Conservation (phyloP, 805 yeast species). For the Cyberlindnera suaveolens region DNA sequence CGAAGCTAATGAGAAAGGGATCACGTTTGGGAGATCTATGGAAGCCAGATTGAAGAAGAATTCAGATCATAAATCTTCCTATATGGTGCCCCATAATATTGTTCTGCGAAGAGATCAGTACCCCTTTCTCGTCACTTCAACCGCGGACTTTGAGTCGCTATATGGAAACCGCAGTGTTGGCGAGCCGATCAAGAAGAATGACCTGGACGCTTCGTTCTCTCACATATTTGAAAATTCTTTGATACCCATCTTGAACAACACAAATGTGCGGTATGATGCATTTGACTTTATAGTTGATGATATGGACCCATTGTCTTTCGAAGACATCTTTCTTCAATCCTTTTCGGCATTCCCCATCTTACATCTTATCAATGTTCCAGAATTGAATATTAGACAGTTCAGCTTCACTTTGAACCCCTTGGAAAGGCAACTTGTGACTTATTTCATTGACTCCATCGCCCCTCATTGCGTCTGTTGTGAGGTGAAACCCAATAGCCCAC, state of each 20-base stretch:
- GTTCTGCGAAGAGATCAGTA: conserved; percentile 10
- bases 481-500: conserved; percentile 12
- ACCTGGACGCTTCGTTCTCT: conserved; percentile 1
- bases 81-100: neutral
- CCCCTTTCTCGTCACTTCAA: conserved; percentile 1
- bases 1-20: conserved; percentile 29
- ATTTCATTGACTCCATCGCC: conserved; percentile 30
- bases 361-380: conserved; percentile 11
- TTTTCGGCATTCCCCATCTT: conserved; percentile 18
- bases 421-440: conserved; percentile 23
- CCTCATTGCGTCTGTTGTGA: conserved; percentile 36
- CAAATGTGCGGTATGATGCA: conserved; percentile 7
- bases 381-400: conserved; percentile 12
- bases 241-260: conserved; percentile 10
- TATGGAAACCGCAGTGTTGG: conserved; percentile 5
- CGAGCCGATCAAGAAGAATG: conserved; percentile 1
- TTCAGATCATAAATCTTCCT: neutral
- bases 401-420: conserved; percentile 6
- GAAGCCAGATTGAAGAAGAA: conserved; percentile 15
- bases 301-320: conserved; percentile 10
- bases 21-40: conserved; percentile 32
- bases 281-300: conserved; percentile 14
- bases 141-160: conserved; percentile 1
- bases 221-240: conserved; percentile 13
- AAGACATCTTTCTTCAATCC: conserved; percentile 17